phyloP scores from a whole-genome alignment of 805 yeast genomes.

The Ogataea salicorniae region DNA sequence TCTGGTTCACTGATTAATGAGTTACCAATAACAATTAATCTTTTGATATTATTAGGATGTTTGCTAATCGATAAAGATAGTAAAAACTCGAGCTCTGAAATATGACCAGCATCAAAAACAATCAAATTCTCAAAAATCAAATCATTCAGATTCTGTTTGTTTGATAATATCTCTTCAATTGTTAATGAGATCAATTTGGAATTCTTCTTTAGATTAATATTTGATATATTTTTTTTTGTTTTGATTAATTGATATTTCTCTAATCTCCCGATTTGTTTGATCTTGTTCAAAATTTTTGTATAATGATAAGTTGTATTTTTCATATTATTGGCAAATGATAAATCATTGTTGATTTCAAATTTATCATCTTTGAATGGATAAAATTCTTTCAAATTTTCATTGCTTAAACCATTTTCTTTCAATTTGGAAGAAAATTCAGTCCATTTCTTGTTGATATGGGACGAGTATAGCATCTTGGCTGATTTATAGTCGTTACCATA shows the following conservation, averaged over 20 bases:
- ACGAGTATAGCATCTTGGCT: slow-evolving; percentile 29
- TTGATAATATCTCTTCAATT: slow-evolving; percentile 2
- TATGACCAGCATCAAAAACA: slow-evolving; percentile 29
- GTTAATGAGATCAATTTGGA: slow-evolving; percentile 4
- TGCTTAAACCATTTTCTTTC: slow-evolving; percentile 13
- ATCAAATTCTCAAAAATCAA: slow-evolving; percentile 28
- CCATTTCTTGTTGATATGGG: slow-evolving; percentile 22
- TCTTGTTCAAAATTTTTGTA: slow-evolving; percentile 9
- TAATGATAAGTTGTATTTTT: slow-evolving; percentile 2
- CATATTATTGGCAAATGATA: slow-evolving; percentile 3
- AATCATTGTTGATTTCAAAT: slow-evolving; percentile 19
- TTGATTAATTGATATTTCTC: background rate
- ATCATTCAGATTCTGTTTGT: background rate
- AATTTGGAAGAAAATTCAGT: slow-evolving; percentile 19
- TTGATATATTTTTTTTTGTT: background rate
- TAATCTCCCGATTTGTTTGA: slow-evolving; percentile 8
- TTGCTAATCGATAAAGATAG: slow-evolving; percentile 21
- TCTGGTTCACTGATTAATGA: background rate
- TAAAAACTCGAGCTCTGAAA: slow-evolving; percentile 30
- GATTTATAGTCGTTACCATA: slow-evolving; percentile 35
- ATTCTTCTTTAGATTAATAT: background rate
- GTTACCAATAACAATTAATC: slow-evolving; percentile 35
- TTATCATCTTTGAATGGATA: slow-evolving; percentile 24
- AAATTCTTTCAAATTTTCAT: slow-evolving; percentile 21
- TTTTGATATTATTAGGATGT: slow-evolving; percentile 9